Conservation (phyloP, 345 rosid species). For the Hibiscus mutabilis region DNA sequence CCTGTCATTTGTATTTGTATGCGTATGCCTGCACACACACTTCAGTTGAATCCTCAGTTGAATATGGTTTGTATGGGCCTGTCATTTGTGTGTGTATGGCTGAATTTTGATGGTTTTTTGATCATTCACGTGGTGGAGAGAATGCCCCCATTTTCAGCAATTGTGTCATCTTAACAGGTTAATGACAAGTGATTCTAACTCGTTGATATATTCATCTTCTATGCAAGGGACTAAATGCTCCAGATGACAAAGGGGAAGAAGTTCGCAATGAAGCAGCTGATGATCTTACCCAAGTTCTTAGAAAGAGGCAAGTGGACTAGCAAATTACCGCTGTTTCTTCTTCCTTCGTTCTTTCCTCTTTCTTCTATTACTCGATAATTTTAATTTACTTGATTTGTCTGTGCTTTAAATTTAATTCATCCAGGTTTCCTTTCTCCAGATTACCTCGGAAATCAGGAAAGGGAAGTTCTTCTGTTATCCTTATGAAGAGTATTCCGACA, state of each 20-base stretch:
- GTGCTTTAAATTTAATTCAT: slow-evolving; percentile 4
- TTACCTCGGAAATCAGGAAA: slow-evolving; percentile 40
- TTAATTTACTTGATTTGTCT: neutral
- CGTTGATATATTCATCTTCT: slow-evolving; percentile 5
- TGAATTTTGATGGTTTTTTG: neutral
- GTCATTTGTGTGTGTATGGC: neutral
- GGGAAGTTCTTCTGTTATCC: slow-evolving; percentile 34
- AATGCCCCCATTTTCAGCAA: neutral
- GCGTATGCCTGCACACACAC: neutral
- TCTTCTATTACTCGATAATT: neutral
- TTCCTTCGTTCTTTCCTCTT: neutral
- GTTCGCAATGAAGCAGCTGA: slow-evolving; percentile 24
- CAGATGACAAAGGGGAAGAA: slow-evolving; percentile 21
- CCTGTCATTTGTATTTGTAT: neutral
- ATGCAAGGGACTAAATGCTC: slow-evolving; percentile 28
- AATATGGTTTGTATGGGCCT: neutral
- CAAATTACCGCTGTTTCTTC: neutral
- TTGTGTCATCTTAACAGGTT: neutral
- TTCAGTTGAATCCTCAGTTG: neutral
- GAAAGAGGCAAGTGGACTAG: slow-evolving; percentile 37
- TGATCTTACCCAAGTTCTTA: slow-evolving; percentile 27
- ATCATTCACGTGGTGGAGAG: neutral
- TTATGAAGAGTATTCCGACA: slow-evolving; percentile 28
- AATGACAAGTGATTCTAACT: slow-evolving; percentile 9
- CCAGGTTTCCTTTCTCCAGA: slow-evolving; percentile 27